phyloP scores from a whole-genome alignment of 2,329 filamentous ascomycete genomes.

The Ophidiomyces ophidiicola region DNA sequence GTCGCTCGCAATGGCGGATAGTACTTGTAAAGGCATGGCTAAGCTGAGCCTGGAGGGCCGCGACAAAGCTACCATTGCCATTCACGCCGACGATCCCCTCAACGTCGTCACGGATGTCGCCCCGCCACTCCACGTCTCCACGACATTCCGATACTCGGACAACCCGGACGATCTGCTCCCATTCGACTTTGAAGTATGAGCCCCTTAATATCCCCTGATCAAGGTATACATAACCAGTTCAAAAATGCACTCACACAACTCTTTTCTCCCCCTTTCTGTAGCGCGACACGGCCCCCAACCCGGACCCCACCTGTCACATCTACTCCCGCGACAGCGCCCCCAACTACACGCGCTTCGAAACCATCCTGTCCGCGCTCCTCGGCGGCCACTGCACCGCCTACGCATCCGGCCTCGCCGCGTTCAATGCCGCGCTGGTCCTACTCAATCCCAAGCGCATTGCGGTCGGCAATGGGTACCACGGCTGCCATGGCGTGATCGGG shows the following conservation, averaged over 20 bases:
- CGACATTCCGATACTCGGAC: constrained; percentile 70
- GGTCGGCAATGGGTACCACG: constrained; percentile 80
- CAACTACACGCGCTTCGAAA: constrained; percentile 73
- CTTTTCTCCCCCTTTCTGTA: neutral
- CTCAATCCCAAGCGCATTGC: constrained; percentile 73
- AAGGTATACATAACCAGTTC: neutral
- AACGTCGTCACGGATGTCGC: constrained; percentile 68
- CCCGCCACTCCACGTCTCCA: constrained; percentile 79
- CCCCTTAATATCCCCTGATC: neutral
- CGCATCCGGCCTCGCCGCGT: constrained; percentile 70
- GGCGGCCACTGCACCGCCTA: constrained; percentile 58
- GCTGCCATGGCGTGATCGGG: constrained; percentile 72
- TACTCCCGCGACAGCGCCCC: constrained; percentile 74
- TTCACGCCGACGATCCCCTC: constrained; percentile 71
- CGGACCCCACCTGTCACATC: constrained; percentile 44
- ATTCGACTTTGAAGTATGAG: too few relatives aligned
- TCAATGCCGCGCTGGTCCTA: constrained; percentile 75
- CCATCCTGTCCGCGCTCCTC: constrained; percentile 65
- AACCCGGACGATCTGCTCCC: constrained; percentile 55
- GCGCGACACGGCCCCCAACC: constrained; percentile 10
- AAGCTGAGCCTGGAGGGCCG: constrained; percentile 14
- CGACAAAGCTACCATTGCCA: constrained; percentile 53
- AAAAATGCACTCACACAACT: constrained; percentile 14
- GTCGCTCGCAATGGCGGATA: neutral
- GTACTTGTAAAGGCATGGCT: constrained; percentile 2